phyloP scores from a whole-genome alignment of 1,139 yeast genomes.

The Tardiomyces blankii region DNA sequence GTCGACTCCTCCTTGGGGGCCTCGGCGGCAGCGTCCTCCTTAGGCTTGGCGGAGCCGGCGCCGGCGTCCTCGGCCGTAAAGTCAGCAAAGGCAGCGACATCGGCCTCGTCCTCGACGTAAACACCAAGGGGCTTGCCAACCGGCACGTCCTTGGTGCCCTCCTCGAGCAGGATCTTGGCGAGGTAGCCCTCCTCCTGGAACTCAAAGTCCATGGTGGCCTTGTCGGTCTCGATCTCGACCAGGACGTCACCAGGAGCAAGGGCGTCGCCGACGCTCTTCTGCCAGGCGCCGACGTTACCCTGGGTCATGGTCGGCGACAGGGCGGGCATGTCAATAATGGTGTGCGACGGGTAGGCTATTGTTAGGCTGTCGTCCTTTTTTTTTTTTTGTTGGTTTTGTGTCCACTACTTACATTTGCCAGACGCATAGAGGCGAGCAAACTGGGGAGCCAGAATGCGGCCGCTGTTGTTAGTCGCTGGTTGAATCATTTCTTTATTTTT shows the following conservation, averaged over 20 bases:
- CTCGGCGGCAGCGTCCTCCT: constrained; percentile 30
- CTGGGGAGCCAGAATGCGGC: constrained; percentile 1
- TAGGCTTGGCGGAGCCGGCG: constrained; percentile 30
- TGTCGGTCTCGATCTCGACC: constrained; percentile 97
- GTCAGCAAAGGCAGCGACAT: constrained; percentile 77
- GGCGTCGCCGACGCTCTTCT: constrained; percentile 78
- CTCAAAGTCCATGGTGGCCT: constrained; percentile 98
- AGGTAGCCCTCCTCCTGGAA: constrained; percentile 96
- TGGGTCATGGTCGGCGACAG: constrained; percentile 97
- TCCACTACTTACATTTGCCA: constrained; percentile 6
- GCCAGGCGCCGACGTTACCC: constrained; percentile 85
- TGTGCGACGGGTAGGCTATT: constrained; percentile 41
- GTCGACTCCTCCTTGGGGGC: constrained; percentile 19
- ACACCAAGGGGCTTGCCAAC: constrained; percentile 96
- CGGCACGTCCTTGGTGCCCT: constrained; percentile 82
- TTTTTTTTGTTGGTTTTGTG: no score
- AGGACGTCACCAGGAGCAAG: constrained; percentile 85
- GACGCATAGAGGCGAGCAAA: constrained; percentile 11
- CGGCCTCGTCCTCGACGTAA: constrained; percentile 77
- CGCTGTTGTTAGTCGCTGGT: neutral
- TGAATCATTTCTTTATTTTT: no score
- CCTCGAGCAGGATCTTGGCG: constrained; percentile 80
- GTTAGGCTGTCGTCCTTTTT: neutral
- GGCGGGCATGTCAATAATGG: constrained; percentile 80
- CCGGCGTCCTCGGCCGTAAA: constrained; percentile 84